Evolutionary conservation across 768 basidiomycete species (phyloP), one percentile per base, ranked within the genome.

Genomic region (Kwoniella pini): DNA sequence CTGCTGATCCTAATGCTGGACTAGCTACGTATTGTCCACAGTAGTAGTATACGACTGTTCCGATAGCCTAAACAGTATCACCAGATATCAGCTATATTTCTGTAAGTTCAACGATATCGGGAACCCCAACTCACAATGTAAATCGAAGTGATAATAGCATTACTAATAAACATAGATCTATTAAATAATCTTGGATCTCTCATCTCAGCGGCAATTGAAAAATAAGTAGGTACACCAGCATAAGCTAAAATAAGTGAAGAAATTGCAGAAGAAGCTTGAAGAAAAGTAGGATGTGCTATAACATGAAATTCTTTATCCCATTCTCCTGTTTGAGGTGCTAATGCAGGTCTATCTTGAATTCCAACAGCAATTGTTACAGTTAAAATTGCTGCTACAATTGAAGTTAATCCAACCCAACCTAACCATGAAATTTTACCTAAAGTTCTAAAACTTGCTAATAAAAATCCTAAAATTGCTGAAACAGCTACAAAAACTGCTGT

Each of bases 401-500:
- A 64, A 27, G 63, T 45, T 13, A 72, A 43, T 26, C 71, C 71
- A 46, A 62, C 62, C 74, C 71, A 72, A 12, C 72, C 74, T 40
- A 79, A 53, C 67, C 67, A 76, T 4, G 71, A 71, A n/a, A 79
- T 70, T 12, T 64, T 60, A 30, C 70, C 74, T 51, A 79, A 67
- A 0, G 77, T 77, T 19, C 68, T 73, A n/a, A 76, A 61, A 9
- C 68, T 64, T 3, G 75, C 65, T 42, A 75, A 36, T 36, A 66
- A 48, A 53, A 64, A 60, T 40, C 59, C 61, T 24, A 72, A 43
- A 62, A 78, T 42, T 4, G 73, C 69, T 17, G 65, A 70, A 46
- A 79, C 70, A 2, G 62, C 75, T 10, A 76, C 76, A 10, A 74
- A 80, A 22, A 74, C 76, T 45, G 75, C 77, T 7, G 78, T 79